Evolutionary conservation across 2,329 filamentous ascomycete species (phyloP).

Genomic region (Ramularia endophylla): DNA sequence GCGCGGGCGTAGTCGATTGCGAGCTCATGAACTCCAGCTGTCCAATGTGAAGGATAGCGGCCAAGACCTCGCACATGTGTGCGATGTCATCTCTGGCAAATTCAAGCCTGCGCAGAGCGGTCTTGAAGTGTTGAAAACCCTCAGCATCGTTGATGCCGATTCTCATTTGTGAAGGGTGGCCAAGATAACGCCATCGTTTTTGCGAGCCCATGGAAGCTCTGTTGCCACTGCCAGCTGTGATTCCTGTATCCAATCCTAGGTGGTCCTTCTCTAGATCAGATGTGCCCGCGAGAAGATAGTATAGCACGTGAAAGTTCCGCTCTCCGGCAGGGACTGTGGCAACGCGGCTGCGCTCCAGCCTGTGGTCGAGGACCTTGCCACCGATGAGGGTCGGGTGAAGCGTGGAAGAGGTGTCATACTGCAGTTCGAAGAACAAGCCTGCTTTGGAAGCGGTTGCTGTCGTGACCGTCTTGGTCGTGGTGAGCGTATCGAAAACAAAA

Average conservation of each 20-base stretch:
- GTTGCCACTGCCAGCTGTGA: slow-evolving; percentile 52
- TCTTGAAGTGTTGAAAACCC: slow-evolving; percentile 97
- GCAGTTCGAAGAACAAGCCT: slow-evolving; percentile 89
- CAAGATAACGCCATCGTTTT: slow-evolving; percentile 92
- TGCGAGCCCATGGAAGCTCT: slow-evolving; percentile 53
- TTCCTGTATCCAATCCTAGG: slow-evolving; percentile 55
- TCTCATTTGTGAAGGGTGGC: slow-evolving; percentile 93
- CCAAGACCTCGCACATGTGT: slow-evolving; percentile 91
- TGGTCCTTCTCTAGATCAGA: slow-evolving; percentile 86
- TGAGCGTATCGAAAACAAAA: slow-evolving; percentile 93
- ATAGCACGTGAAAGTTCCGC: slow-evolving; percentile 91
- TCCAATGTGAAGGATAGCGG: slow-evolving; percentile 92
- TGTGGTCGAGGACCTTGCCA: slow-evolving; percentile 89
- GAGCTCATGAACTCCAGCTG: slow-evolving; percentile 89
- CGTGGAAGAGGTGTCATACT: slow-evolving; percentile 86
- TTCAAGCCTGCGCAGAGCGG: slow-evolving; percentile 85
- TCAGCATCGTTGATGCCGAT: slow-evolving; percentile 94
- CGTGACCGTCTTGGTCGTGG: slow-evolving; percentile 93
- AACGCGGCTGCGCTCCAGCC: slow-evolving; percentile 85
- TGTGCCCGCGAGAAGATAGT: slow-evolving; percentile 90
- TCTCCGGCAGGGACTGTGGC: slow-evolving; percentile 91
- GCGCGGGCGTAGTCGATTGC: slow-evolving; percentile 69
- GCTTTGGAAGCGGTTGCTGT: slow-evolving; percentile 95
- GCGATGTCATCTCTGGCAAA: slow-evolving; percentile 91
- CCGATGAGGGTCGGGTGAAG: slow-evolving; percentile 84